A percentile compares a stretch with the other conserved stretches of the same genome.
These are phyloP conservation scores for Ascoidea tarda DNA, from an alignment of 805 yeast species.

Conservation along the genomic window DNA sequence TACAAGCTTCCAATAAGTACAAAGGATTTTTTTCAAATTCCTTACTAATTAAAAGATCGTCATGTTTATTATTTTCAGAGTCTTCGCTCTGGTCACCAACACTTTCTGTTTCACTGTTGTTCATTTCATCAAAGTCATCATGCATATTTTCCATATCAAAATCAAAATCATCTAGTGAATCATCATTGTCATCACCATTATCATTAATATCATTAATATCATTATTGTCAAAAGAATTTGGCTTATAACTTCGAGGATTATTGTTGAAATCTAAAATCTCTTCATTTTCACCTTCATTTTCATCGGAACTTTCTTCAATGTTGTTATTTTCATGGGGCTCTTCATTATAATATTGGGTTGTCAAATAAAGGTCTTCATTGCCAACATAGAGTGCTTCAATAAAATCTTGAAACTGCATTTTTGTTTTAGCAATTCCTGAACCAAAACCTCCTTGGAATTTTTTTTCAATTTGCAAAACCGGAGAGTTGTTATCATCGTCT, in stretches of 20 bases:
- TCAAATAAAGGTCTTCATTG: conserved; percentile 38
- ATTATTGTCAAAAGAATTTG: conserved; percentile 17
- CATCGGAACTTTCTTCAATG: conserved; percentile 11
- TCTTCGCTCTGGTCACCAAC: conserved; percentile 12
- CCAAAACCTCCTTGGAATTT: conserved; percentile 54
- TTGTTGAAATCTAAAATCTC: neutral
- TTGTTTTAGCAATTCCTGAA: conserved; percentile 38
- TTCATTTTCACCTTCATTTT: conserved; percentile 3
- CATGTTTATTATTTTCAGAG: conserved; percentile 11
- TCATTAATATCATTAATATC: conserved; percentile 13
- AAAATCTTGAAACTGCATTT: conserved; percentile 36
- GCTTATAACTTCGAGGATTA: neutral
- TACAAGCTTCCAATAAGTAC: conserved; percentile 20
- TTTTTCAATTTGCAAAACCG: conserved; percentile 39
- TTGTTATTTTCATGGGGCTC: conserved; percentile 15
- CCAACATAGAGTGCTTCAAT: conserved; percentile 26
- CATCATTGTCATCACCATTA: conserved; percentile 9
- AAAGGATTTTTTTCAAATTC: conserved; percentile 15
- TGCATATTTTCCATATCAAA: conserved; percentile 21
- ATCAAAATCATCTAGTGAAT: conserved; percentile 24
- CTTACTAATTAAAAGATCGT: conserved; percentile 2
- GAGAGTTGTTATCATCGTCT: conserved; percentile 16
- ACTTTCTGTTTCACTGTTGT: conserved; percentile 16
- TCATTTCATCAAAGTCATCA: conserved; percentile 33
- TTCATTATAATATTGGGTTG: conserved; percentile 46